These are phyloP conservation scores for Malus hybrid DNA, from an alignment of 331 rosid genomes.

Conservation along the genomic window DNA sequence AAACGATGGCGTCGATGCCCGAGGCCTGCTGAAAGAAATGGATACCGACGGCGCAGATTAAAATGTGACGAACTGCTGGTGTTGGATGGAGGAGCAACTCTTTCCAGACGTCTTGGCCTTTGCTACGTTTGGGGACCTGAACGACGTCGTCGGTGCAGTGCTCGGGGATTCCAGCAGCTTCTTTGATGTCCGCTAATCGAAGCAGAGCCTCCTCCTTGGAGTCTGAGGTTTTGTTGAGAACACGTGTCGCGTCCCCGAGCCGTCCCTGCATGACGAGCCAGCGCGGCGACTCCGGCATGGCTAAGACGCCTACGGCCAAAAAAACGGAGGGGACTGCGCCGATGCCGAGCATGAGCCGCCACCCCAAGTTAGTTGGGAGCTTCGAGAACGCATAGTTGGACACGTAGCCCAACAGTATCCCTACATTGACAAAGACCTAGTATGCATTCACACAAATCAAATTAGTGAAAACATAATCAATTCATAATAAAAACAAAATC, in stretches of 20 bases:
- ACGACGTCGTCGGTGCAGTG: slow-evolving; percentile 48
- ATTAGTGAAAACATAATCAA: not conserved
- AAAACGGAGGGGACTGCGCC: slow-evolving; percentile 48
- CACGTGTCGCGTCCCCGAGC: slow-evolving; percentile 52
- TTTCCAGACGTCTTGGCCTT: slow-evolving; percentile 57
- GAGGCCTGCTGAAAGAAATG: slow-evolving; percentile 73
- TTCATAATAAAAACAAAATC: not conserved
- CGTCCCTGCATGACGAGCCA: slow-evolving; percentile 87
- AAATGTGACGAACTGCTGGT: slow-evolving; percentile 48
- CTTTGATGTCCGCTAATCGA: slow-evolving; percentile 55
- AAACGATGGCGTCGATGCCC: slow-evolving; percentile 59
- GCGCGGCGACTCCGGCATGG: slow-evolving; percentile 84
- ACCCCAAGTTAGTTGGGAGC: slow-evolving; percentile 31
- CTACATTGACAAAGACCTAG: slow-evolving; percentile 62
- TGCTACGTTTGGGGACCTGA: slow-evolving; percentile 7
- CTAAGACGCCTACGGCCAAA: slow-evolving; percentile 36
- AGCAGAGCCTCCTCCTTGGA: slow-evolving; percentile 42
- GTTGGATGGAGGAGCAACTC: slow-evolving; percentile 61
- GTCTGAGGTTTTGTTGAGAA: slow-evolving; percentile 58
- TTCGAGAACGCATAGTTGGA: slow-evolving; percentile 63
- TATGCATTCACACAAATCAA: not conserved
- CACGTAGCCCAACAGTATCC: slow-evolving; percentile 62
- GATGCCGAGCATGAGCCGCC: slow-evolving; percentile 83
- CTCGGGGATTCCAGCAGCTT: slow-evolving; percentile 55
- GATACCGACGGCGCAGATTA: slow-evolving; percentile 45